Percentiles rank a stretch among this genome's conserved stretches.
phyloP scores from a whole-genome alignment of 148 eudicot species.

The Amaranthus palmeri region DNA sequence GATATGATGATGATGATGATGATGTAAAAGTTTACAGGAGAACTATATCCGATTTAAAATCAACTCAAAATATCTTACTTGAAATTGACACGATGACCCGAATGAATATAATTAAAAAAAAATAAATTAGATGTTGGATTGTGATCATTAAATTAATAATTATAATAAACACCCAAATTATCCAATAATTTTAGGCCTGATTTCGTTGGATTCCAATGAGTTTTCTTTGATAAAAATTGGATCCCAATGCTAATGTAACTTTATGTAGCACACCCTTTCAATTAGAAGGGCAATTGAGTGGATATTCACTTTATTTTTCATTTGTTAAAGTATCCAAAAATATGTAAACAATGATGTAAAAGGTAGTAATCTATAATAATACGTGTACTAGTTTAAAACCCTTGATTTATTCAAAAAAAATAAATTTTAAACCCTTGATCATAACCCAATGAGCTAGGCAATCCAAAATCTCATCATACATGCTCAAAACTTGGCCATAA shows the following conservation, averaged over 20 bases:
- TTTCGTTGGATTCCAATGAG: constrained; percentile 10
- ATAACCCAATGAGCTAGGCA: not conserved
- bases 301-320: not conserved
- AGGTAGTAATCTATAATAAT: not conserved
- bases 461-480: not conserved
- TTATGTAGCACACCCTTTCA: not conserved
- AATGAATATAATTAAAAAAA: no score
- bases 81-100: no score
- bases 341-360: constrained; percentile 5
- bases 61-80: no score
- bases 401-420: not conserved
- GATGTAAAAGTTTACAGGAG: no score
- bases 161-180: constrained; percentile 1
- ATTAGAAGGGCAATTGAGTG: not conserved
- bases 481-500: not conserved
- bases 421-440: not conserved
- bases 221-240: not conserved
- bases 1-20: no score
- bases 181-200: constrained; percentile 15
- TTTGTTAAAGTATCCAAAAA: not conserved
- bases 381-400: not conserved
- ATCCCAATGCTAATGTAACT: not conserved
- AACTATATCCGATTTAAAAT: no score
- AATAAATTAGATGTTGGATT: constrained; percentile 6
- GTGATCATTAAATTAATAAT: not conserved